Evolutionary conservation across 768 basidiomycete species (phyloP), one percentile per base, ranked within the genome.

Genomic region (Trametes maxima): DNA sequence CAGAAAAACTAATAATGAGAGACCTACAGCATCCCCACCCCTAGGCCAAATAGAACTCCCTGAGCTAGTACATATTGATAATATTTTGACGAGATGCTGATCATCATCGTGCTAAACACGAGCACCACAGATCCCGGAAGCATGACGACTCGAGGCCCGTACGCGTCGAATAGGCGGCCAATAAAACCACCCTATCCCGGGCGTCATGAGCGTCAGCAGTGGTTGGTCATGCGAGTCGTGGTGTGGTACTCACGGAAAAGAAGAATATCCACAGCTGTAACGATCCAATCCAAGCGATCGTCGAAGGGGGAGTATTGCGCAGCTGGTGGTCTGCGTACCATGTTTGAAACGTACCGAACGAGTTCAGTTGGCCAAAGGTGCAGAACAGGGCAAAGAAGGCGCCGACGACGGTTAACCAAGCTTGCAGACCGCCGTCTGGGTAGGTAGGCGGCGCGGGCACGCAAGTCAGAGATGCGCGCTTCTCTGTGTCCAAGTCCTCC

Each of bases 261-360:
- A 89, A 89, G 73, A 89, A 89, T 22, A 82, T 75, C 80, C 84
- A 89, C 8, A 89, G 74, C 66, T 89, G 88, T 47, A 89, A 64
- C 1, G 85, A 85, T 5, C 87, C 88, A 64, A 90, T 88, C 66
- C 87, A 88, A 2, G 87, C 84, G 60, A 90, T 86, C 22, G 78
- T 81, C 28, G 83, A 85, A 13, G 84, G 75, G 14, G 83, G 73
- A 39, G 79, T 62, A 62, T 78, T 68, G 17, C 70, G 69, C n/a
- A 90, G 77, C 69, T 89, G 84, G 69, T 90, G 83, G 7, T 70
- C 72, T 11, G 80, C 76, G 64, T 90, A 90, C 83, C 84, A 89
- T 13, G 84, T 73, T 70, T 89, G 86, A 68, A 84, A 90, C 46
- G 86, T 87, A 13, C 89, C 89, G 64, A 89, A 90, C 50, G 88